Conservation (phyloP, 176 grass and related monocot species). For the Phoenix dactylifera region DNA sequence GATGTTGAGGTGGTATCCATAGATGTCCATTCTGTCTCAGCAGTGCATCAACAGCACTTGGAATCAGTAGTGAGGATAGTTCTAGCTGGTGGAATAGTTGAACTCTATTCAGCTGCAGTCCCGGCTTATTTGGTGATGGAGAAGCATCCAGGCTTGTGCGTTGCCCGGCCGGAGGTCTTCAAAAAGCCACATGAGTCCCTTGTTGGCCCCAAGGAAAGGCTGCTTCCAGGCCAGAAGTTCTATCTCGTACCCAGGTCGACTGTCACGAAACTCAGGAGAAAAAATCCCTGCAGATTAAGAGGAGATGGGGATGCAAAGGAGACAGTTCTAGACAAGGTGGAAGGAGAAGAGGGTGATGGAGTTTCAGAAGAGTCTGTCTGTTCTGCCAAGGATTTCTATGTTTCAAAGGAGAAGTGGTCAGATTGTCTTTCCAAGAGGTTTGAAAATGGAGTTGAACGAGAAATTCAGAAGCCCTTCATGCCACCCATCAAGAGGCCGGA, state of each 20-base stretch:
- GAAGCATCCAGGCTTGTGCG: constrained; percentile 43
- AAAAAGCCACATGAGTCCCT: constrained; percentile 38
- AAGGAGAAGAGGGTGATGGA: background rate
- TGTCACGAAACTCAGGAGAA: constrained; percentile 19
- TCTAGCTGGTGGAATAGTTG: constrained; percentile 34
- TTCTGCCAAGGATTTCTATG: constrained; percentile 26
- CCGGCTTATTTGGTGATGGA: constrained; percentile 40
- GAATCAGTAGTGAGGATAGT: constrained; percentile 41
- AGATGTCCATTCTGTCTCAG: constrained; percentile 11
- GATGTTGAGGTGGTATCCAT: constrained; percentile 9
- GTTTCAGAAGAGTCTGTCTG: background rate
- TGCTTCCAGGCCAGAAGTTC: constrained; percentile 56
- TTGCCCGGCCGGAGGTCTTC: constrained; percentile 50
- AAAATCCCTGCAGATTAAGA: constrained; percentile 3
- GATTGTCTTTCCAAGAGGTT: constrained; percentile 13
- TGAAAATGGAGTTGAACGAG: background rate
- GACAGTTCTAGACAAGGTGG: background rate
- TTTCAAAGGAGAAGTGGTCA: constrained; percentile 20
- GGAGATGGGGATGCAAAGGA: background rate
- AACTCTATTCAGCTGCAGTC: constrained; percentile 36
- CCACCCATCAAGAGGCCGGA: background rate
- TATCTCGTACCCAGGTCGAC: constrained; percentile 31
- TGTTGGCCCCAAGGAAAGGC: constrained; percentile 21
- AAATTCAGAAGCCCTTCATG: background rate
- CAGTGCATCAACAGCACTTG: background rate